Base-by-base conservation (phyloP, 148 eudicot genomes). In the Nepenthes mirabilis region DNA sequence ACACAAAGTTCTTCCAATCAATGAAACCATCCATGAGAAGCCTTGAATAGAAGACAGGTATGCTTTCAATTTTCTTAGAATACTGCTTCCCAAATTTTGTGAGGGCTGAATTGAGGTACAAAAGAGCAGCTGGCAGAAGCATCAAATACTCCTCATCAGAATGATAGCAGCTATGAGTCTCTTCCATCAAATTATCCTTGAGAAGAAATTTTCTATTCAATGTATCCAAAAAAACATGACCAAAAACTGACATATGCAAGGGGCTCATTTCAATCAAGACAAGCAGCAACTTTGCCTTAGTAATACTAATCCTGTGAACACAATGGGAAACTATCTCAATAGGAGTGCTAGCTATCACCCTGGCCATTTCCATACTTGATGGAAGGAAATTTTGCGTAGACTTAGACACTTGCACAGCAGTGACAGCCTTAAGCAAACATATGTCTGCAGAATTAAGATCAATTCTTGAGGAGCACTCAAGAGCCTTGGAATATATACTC, bases 381-480 rank as follows among this genome's bases (percentile, higher is more conserved):
- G 75, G 70, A 70, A 80, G 73, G 57, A 69, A 63, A 33, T 75
- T 63, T 60, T 63, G 70, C 61, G 63, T 54, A 68, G 49, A 57
- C 64, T 70, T 74, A 43, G 52, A 71, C 60, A 59, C 58, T 62
- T 47, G 66, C 37, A 76, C 75, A 37, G 75, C 81, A 68, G 62
- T 77, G 53, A 84, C 74, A 67, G 91, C 91, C 79, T 86, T 83
- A 63, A 82, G 79, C 75, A 93, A 74, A 68, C 95, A 89, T 47
- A 59, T 14, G 76, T 80, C 85, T 40, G 90, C 91, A 65, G 72
- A 61, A 63, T 78, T 82, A 49, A 76, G 67, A 62, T 82, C 75
- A 63, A 61, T 67, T 62, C 34, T 68, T 45, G 72, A 65, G 48
- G 85, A 80, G 63, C 73, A 70, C 52, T 79, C 71, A 54, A 77